Evolutionary conservation across 164 flowering plant genomes (phyloP).

Genomic region (Chimonanthus salicifolius): DNA sequence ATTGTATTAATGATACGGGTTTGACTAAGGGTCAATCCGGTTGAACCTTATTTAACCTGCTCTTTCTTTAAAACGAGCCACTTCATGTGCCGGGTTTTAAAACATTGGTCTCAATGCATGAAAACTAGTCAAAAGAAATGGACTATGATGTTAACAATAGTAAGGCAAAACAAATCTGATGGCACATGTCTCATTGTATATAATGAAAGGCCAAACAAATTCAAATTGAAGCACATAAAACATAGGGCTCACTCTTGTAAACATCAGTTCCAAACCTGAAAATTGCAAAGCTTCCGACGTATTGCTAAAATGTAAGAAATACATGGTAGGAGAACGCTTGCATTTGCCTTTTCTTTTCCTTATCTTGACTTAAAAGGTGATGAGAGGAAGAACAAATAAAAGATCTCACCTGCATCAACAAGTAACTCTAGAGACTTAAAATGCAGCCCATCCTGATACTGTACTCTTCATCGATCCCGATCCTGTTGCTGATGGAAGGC

Average conservation of each 20-base stretch:
- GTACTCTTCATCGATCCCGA: slow-evolving; percentile 49
- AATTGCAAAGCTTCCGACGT: background rate
- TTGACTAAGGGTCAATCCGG: too few relatives aligned
- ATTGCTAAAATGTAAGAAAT: background rate
- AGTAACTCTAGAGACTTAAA: slow-evolving; percentile 30
- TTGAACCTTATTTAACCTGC: too few relatives aligned
- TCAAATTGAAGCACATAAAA: slow-evolving; percentile 7
- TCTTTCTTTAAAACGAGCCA: too few relatives aligned
- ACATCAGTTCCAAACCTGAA: slow-evolving; percentile 5
- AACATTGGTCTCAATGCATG: background rate
- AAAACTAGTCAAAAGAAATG: background rate
- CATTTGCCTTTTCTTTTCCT: background rate
- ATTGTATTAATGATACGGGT: too few relatives aligned
- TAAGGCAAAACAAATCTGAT: background rate
- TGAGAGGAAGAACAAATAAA: slow-evolving; percentile 14
- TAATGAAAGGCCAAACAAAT: slow-evolving; percentile 6
- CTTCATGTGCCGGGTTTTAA: too few relatives aligned
- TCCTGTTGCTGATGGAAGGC: slow-evolving; percentile 61
- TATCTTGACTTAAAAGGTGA: background rate
- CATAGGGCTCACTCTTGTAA: slow-evolving; percentile 6
- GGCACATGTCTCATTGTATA: background rate
- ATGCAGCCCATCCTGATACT: slow-evolving; percentile 97
- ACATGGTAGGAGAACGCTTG: background rate
- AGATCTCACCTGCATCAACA: slow-evolving; percentile 11
- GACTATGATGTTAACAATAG: background rate